Base-by-base conservation (phyloP, 176 grass and related monocot species). In the Avena atlantica region DNA sequence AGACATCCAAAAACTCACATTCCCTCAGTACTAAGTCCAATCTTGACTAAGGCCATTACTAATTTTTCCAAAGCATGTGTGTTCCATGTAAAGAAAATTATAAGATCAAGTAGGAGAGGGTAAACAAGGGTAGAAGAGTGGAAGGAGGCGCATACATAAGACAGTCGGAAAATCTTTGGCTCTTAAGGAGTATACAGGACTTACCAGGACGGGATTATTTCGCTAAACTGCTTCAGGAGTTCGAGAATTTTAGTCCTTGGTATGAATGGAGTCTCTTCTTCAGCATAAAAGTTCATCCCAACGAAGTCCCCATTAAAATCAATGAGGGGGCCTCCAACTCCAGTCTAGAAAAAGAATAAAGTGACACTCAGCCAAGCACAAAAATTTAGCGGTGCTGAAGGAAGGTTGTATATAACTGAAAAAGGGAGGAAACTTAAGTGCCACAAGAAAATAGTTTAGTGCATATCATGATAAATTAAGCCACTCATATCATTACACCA, bases 331-430 rank as follows among this genome's bases (percentile, higher is more conserved):
- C 69, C 69, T 72, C 69, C 69, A 72, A 72, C 37, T 45, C 69
- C 69, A 72, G 69, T 45, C 42, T 73, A 73, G 20, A n/a, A 73
- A 73, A 73, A 73, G 40, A 73, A 73, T 71, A 71, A 48, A 13
- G 42, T 48, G 42, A 48, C 20, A 48, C 5, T 73, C 20, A 48
- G 68, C 9, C 42, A 48, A 73, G 70, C 19, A 48, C 9, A 48
- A 23, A 2, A 71, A 21, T n/a, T 42, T 70, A n/a, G 68, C 1
- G 68, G 12, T 45, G 37, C 19, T 71, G 37, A 71, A 71, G 17
- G 17, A 71, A 71, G 68, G 2, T 71, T 44, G 31, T 71, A 44
- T 44, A 34, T 45, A 44, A 44, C 19, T 70, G 34, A 44, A 70
- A 44, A 70, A n/a, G 36, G 36, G 17, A 44, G 16, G 20, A 9